Evolutionary conservation across 78 protist species (phyloP), one percentile per base, ranked within the genome.

Genomic region (Pelomyxa schiedti): DNA sequence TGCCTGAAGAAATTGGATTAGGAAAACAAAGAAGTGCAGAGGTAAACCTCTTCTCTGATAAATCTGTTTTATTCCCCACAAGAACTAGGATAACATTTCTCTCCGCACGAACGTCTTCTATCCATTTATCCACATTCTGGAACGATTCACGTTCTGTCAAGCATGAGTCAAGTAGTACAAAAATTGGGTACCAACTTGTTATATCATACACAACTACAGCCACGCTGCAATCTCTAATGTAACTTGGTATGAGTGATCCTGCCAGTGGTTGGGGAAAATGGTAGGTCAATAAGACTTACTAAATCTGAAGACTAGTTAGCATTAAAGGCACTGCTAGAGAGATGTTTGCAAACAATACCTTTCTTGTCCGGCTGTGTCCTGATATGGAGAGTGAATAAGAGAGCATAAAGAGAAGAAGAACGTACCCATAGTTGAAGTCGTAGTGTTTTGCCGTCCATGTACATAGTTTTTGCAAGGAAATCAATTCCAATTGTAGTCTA

Each of bases 361-460:
- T 52, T 80, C 93, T 58, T 80, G 89, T 32, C 89, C 90, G 0
- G 90, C 95, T 4, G 99, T 96, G 67, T 96, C 99, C n/a, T n/a
- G n/a, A n/a, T n/a, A n/a, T n/a, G n/a, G n/a, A n/a, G n/a, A n/a
- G n/a, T n/a, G n/a, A n/a, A n/a, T n/a, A n/a, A n/a, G n/a, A n/a
- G n/a, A n/a, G n/a, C n/a, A n/a, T n/a, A n/a, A n/a, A n/a, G n/a
- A n/a, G n/a, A n/a, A n/a, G n/a, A n/a, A n/a, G n/a, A n/a, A n/a
- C n/a, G n/a, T n/a, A n/a, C n/a, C 99, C 98, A 96, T 35, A 96
- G 89, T 70, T 96, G 99, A 67, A 96, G 91, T n/a, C 98, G 75
- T 26, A 94, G 90, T 0, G 96, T 90, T 30, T 93, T 67, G 73
- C 93, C 98, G 36, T 94, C 96, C 8, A 97, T 76, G 73, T 93